A percentile compares a stretch with the other conserved stretches of the same genome.
Conservation (phyloP, 306 rosid genomes). For the Prosopis cineraria region DNA sequence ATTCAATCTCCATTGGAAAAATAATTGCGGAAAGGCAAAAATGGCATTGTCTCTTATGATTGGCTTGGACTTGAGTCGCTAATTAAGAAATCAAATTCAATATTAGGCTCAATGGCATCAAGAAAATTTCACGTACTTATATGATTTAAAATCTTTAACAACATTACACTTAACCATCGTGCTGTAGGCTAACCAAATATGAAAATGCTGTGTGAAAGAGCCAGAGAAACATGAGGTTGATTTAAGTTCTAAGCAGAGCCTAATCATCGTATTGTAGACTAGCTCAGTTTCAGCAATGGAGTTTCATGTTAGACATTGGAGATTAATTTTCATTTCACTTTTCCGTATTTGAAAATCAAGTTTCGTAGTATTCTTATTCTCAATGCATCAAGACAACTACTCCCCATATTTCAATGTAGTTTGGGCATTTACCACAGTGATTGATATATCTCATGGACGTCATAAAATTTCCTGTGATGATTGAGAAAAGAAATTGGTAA, state of each 20-base stretch:
- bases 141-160: not conserved
- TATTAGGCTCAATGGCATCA: slow-evolving; percentile 20
- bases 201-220: not conserved
- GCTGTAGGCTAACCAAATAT: not conserved
- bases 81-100: slow-evolving; percentile 21
- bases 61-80: slow-evolving; percentile 14
- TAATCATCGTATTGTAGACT: not conserved
- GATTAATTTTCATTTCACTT: not conserved
- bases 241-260: not conserved
- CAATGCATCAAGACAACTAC: not conserved
- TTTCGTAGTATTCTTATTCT: not conserved
- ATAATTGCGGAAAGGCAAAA: slow-evolving; percentile 9
- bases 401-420: not conserved
- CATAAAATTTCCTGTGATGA: not conserved
- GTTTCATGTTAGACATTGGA: not conserved
- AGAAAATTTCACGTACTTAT: not conserved
- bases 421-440: not conserved
- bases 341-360: not conserved
- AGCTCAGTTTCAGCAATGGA: not conserved
- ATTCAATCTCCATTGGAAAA: slow-evolving; percentile 38
- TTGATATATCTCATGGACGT: not conserved
- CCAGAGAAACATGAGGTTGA: not conserved
- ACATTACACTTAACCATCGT: not conserved
- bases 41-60: slow-evolving; percentile 13
- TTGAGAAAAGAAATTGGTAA: not conserved